phyloP scores from a whole-genome alignment of 345 rosid genomes.

The Rhodomyrtus tomentosa region DNA sequence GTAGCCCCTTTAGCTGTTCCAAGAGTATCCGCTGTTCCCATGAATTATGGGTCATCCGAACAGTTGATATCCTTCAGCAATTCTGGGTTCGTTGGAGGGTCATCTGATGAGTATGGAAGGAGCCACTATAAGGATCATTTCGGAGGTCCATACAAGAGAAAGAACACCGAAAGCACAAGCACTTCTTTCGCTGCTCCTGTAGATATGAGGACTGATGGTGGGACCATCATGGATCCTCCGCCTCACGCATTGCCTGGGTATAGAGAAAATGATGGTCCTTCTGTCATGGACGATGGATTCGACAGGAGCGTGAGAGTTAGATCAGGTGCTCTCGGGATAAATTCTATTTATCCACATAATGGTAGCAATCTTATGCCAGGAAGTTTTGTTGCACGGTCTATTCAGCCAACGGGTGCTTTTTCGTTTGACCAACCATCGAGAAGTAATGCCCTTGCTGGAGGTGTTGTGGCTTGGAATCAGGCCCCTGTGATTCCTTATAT shows the following conservation, averaged over 20 bases:
- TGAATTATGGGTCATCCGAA: constrained; percentile 29
- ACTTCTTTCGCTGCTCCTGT: constrained; percentile 19
- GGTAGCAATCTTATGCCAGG: constrained; percentile 40
- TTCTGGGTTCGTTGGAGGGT: constrained; percentile 32
- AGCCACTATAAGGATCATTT: constrained; percentile 39
- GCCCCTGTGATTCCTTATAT: constrained; percentile 38
- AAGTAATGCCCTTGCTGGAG: constrained; percentile 29
- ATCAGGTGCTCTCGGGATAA: constrained; percentile 37
- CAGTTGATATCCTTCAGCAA: constrained; percentile 33
- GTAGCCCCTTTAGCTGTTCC: constrained; percentile 15
- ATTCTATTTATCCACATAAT: constrained; percentile 39
- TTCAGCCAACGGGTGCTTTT: constrained; percentile 28
- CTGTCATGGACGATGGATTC: constrained; percentile 32
- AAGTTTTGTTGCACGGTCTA: constrained; percentile 38
- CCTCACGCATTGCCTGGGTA: constrained; percentile 27
- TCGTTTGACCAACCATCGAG: constrained; percentile 38
- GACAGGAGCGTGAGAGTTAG: constrained; percentile 54
- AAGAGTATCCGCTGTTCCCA: constrained; percentile 8
- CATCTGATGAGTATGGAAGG: constrained; percentile 44
- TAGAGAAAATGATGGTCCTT: constrained; percentile 19
- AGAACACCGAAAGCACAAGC: constrained; percentile 47
- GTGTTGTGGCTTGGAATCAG: constrained; percentile 50
- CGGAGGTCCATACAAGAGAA: constrained; percentile 57
- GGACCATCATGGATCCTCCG: constrained; percentile 20
- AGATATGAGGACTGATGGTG: constrained; percentile 40